Percentiles rank a stretch among this genome's conserved stretches.
phyloP scores from a whole-genome alignment of 371 early-diverging fungal genomes.

The Actinomortierella ambigua region DNA sequence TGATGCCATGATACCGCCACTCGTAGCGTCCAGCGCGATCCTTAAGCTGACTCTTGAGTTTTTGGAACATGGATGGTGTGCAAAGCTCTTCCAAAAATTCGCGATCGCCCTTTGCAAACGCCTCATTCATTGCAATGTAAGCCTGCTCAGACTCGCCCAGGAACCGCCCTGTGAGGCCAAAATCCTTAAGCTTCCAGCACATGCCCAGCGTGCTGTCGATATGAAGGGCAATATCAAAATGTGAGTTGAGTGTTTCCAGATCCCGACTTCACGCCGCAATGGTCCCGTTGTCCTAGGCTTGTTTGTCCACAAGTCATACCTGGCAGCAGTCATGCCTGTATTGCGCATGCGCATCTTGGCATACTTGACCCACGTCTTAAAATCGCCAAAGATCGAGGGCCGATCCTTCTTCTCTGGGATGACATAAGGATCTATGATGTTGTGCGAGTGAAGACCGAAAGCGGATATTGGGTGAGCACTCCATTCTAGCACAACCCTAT shows the following conservation, averaged over 20 bases:
- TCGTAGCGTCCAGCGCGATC: slow-evolving; percentile 64
- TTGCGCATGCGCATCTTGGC: slow-evolving; percentile 43
- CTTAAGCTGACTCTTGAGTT: slow-evolving; percentile 70
- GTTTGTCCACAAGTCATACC: slow-evolving; percentile 7
- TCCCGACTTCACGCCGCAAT: not conserved
- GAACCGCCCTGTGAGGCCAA: slow-evolving; percentile 47
- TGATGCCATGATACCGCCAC: slow-evolving; percentile 67
- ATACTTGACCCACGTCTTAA: slow-evolving; percentile 40
- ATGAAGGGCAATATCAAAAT: not conserved
- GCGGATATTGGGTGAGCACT: no score
- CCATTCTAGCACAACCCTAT: no score
- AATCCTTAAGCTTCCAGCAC: slow-evolving; percentile 47
- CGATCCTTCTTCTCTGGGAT: slow-evolving; percentile 41
- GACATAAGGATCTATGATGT: slow-evolving; percentile 35
- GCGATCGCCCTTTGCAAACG: slow-evolving; percentile 74
- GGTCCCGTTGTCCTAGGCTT: not conserved
- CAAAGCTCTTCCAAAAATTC: slow-evolving; percentile 63
- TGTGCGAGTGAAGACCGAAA: no score
- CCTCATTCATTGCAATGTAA: slow-evolving; percentile 75
- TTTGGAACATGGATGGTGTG: slow-evolving; percentile 67
- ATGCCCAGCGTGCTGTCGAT: slow-evolving; percentile 37
- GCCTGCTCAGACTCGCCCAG: slow-evolving; percentile 63
- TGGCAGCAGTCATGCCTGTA: slow-evolving; percentile 46
- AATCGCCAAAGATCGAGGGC: slow-evolving; percentile 32
- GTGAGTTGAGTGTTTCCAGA: not conserved